These are phyloP conservation scores for Magnaporthiopsis poae DNA, from an alignment of 2,329 filamentous ascomycete species.

Conservation along the genomic window DNA sequence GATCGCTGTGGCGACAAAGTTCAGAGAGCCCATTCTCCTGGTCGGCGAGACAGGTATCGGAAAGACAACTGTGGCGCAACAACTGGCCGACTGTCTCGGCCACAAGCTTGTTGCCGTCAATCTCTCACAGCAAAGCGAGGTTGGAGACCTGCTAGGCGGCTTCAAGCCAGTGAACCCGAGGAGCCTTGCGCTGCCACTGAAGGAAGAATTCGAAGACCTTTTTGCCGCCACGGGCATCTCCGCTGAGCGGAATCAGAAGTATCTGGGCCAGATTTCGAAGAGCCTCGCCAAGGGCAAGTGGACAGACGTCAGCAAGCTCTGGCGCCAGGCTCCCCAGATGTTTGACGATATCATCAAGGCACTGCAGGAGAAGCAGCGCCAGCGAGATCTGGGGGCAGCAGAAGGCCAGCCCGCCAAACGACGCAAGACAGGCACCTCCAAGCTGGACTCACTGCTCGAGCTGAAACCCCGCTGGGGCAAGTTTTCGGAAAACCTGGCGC, in stretches of 20 bases:
- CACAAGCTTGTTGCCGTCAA: constrained; percentile 89
- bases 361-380: constrained; percentile 35
- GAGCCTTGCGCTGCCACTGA: constrained; percentile 75
- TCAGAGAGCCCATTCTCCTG: constrained; percentile 79
- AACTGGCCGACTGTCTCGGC: constrained; percentile 73
- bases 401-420: constrained; percentile 57
- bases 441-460: constrained; percentile 51
- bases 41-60: constrained; percentile 99
- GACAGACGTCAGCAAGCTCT: constrained; percentile 74
- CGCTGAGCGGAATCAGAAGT: constrained; percentile 74
- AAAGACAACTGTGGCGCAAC: constrained; percentile 93
- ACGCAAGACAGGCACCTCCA: constrained; percentile 51
- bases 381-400: constrained; percentile 9
- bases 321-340: constrained; percentile 82
- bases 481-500: constrained; percentile 64
- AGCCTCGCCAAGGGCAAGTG: constrained; percentile 75
- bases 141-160: constrained; percentile 85
- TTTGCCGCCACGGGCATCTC: constrained; percentile 81
- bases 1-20: constrained; percentile 69
- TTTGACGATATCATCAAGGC: constrained; percentile 60
- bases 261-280: constrained; percentile 70
- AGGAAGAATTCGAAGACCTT: constrained; percentile 86
- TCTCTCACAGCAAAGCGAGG: constrained; percentile 93
- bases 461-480: constrained; percentile 64
- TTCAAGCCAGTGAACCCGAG: constrained; percentile 93